These are phyloP conservation scores for Penicillium manginii DNA, from an alignment of 495 filamentous ascomycete genomes.

Conservation along the genomic window DNA sequence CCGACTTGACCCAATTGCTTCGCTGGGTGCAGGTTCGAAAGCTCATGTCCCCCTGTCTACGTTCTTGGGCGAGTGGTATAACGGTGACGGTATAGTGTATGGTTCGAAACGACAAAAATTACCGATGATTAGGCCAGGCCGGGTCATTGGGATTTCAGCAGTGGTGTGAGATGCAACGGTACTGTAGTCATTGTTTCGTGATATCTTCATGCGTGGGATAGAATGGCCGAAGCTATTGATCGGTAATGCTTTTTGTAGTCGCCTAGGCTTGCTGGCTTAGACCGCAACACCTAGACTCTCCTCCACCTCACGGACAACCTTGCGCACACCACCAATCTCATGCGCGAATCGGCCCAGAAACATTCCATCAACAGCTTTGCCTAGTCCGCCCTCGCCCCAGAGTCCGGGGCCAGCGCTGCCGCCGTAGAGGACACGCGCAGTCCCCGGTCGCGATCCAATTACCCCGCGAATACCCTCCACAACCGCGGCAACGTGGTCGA, in stretches of 20 bases:
- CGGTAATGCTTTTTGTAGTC: too few relatives aligned
- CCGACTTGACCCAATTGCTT: background rate
- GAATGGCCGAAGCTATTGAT: too few relatives aligned
- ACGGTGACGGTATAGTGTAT: slow-evolving; percentile 29
- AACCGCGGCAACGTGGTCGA: slow-evolving; percentile 74
- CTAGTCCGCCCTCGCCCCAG: slow-evolving; percentile 61
- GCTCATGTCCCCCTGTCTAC: background rate
- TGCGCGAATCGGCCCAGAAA: slow-evolving; percentile 85
- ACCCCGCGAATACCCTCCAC: slow-evolving; percentile 59
- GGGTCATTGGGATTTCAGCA: background rate
- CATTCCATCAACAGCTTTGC: slow-evolving; percentile 74
- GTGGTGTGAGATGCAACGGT: background rate
- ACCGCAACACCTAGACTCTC: slow-evolving; percentile 34
- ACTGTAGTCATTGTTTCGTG: slow-evolving; percentile 1
- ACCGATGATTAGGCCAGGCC: background rate
- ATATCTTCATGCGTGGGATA: background rate
- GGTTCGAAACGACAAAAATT: slow-evolving; percentile 24
- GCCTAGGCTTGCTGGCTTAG: background rate
- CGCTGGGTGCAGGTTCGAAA: background rate
- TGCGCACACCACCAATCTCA: slow-evolving; percentile 66
- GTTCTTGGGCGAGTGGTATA: slow-evolving; percentile 18
- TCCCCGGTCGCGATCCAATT: slow-evolving; percentile 47
- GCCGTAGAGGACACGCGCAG: slow-evolving; percentile 73
- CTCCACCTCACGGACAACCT: slow-evolving; percentile 71
- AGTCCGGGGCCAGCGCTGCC: slow-evolving; percentile 80